A percentile compares a stretch with the other conserved stretches of the same genome.
Evolutionary conservation across 768 basidiomycete species (phyloP).

Genomic region (Xerocomus spinulosus): DNA sequence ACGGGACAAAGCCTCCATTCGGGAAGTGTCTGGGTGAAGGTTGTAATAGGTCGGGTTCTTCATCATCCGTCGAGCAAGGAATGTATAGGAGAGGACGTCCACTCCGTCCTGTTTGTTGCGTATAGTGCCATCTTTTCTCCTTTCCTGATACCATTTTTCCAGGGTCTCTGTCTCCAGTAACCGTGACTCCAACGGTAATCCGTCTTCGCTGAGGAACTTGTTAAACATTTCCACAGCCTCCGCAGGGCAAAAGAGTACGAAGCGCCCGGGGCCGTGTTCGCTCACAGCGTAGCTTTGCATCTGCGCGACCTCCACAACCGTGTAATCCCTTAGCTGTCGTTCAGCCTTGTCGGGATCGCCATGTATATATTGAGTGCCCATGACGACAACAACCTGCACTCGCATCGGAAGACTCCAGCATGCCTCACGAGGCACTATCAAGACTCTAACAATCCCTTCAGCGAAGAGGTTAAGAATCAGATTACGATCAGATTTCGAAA

Average conservation of each 20-base stretch:
- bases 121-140: conserved; percentile 37
- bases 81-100: conserved; percentile 78
- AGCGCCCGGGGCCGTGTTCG: conserved; percentile 55
- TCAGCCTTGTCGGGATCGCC: conserved; percentile 44
- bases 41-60: conserved; percentile 88
- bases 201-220: conserved; percentile 76
- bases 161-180: conserved; percentile 52
- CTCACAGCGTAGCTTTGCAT: conserved; percentile 90
- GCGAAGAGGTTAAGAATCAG: conserved; percentile 78
- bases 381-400: conserved; percentile 76
- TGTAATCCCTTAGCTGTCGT: conserved; percentile 76
- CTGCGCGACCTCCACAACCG: conserved; percentile 71
- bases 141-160: conserved; percentile 42
- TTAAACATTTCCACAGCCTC: conserved; percentile 79
- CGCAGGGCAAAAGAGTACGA: conserved; percentile 85
- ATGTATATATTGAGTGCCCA: conserved; percentile 86
- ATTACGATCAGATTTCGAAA: conserved; percentile 61
- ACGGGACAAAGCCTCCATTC: conserved; percentile 59
- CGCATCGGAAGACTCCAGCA: conserved; percentile 89
- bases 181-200: conserved; percentile 84
- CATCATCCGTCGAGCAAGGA: conserved; percentile 62
- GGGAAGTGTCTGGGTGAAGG: conserved; percentile 34
- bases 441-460: conserved; percentile 71
- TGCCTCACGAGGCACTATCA: conserved; percentile 77
- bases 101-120: conserved; percentile 61